Conservation (phyloP, 768 basidiomycete genomes). For the Pleurotus pulmonarius region DNA sequence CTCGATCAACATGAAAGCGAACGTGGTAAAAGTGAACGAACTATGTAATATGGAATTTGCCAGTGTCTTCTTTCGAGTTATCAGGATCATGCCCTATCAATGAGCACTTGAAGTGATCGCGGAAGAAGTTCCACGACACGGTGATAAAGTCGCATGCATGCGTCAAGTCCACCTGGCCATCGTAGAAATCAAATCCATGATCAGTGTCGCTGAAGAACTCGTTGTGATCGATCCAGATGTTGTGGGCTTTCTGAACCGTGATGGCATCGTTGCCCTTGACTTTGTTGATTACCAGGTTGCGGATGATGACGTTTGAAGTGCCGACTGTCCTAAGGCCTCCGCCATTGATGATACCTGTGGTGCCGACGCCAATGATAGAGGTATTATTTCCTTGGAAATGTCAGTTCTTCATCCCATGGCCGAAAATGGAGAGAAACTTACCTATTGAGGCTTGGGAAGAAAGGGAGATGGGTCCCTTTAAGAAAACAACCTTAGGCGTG, state of each 20-base stretch:
- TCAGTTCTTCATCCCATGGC: not conserved
- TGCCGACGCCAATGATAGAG: conserved; percentile 18
- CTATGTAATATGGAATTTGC: conserved; percentile 21
- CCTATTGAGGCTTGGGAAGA: conserved; percentile 17
- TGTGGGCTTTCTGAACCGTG: conserved; percentile 15
- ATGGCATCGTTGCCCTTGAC: conserved; percentile 21
- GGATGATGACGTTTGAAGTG: conserved; percentile 19
- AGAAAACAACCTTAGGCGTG: conserved; percentile 16
- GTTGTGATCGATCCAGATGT: conserved; percentile 21
- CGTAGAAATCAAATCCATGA: conserved; percentile 19
- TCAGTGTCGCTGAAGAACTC: conserved; percentile 19
- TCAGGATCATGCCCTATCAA: conserved; percentile 15
- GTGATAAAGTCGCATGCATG: conserved; percentile 21
- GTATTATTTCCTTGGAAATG: conserved; percentile 15
- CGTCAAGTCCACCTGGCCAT: conserved; percentile 18
- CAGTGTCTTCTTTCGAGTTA: conserved; percentile 16
- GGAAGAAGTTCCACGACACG: conserved; percentile 18
- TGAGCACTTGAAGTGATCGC: conserved; percentile 20
- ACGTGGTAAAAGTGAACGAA: not conserved
- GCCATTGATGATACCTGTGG: conserved; percentile 17
- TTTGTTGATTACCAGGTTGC: conserved; percentile 20
- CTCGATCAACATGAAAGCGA: not conserved
- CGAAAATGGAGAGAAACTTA: not conserved
- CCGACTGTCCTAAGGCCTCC: conserved; percentile 17
- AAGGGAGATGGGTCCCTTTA: conserved; percentile 16